Evolutionary conservation across 805 yeast species (phyloP).

Genomic region (Cyberlindnera maritima): DNA sequence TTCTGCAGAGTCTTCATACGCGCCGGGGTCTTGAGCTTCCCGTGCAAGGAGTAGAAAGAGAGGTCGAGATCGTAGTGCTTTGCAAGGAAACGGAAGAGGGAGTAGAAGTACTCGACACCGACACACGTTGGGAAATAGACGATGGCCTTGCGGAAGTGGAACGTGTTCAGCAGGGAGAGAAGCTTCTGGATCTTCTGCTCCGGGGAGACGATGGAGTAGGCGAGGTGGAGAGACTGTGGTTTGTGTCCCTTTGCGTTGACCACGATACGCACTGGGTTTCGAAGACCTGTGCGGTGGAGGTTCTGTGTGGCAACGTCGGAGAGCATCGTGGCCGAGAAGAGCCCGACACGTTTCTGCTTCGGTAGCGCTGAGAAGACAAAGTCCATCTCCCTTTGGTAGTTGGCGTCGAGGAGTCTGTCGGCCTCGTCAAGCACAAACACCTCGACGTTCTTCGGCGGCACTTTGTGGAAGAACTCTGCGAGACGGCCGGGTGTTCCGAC

Average conservation of each 20-base stretch:
- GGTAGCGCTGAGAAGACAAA: conserved; percentile 70
- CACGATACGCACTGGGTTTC: conserved; percentile 85
- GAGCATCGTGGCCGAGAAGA: conserved; percentile 85
- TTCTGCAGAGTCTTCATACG: conserved; percentile 67
- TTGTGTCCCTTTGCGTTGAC: conserved; percentile 57
- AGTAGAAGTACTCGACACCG: conserved; percentile 74
- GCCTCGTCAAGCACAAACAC: conserved; percentile 85
- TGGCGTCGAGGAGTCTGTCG: conserved; percentile 77
- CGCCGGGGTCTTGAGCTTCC: conserved; percentile 80
- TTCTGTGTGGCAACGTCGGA: conserved; percentile 68
- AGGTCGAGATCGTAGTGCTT: conserved; percentile 30
- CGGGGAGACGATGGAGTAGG: conserved; percentile 59
- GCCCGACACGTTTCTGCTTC: conserved; percentile 88
- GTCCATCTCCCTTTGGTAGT: conserved; percentile 68
- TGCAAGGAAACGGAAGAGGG: conserved; percentile 44
- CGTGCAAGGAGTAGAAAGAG: conserved; percentile 76
- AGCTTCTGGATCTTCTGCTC: conserved; percentile 58
- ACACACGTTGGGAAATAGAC: conserved; percentile 92
- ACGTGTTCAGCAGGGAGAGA: conserved; percentile 48
- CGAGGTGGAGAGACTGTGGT: conserved; percentile 64
- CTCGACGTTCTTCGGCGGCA: conserved; percentile 64
- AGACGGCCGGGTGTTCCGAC: conserved; percentile 93
- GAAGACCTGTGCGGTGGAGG: conserved; percentile 83
- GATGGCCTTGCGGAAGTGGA: conserved; percentile 72
- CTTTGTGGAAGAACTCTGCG: conserved; percentile 63